Evolutionary conservation across 352 stramenopile genomes (phyloP).

Genomic region (Globisporangium emineosum): DNA sequence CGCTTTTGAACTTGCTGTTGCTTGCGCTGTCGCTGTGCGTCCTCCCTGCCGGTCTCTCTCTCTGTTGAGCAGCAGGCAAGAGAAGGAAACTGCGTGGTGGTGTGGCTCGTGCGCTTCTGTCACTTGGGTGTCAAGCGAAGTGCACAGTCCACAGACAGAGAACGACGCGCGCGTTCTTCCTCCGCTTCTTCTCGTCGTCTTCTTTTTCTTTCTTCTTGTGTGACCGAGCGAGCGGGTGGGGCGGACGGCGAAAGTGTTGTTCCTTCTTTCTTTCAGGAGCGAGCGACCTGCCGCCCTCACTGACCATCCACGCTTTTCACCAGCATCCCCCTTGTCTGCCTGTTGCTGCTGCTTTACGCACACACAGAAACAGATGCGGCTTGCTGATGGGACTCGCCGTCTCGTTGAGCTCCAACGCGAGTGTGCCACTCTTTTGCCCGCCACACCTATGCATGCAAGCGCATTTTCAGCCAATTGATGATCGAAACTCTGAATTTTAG

Average conservation of each 20-base stretch:
- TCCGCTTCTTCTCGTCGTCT: not conserved
- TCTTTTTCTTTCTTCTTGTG: not conserved
- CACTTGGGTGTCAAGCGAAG: not conserved
- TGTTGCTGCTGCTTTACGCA: no score
- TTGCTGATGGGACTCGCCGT: not conserved
- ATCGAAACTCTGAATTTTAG: not conserved
- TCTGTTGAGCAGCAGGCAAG: not conserved
- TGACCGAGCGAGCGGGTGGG: not conserved
- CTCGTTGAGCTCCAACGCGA: not conserved
- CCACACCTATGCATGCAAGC: not conserved
- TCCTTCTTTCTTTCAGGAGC: not conserved
- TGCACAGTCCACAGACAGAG: not conserved
- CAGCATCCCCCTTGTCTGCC: not conserved
- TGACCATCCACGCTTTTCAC: not conserved
- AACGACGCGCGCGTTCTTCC: not conserved
- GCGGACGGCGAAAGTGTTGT: not conserved
- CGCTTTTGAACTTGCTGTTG: not conserved
- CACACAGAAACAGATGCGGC: not conserved
- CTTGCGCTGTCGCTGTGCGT: no score
- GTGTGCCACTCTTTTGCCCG: not conserved
- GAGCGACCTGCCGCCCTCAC: not conserved
- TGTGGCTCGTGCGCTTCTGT: not conserved
- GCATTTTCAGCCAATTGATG: not conserved
- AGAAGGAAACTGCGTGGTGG: not conserved
- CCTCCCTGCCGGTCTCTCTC: not conserved